phyloP scores from a whole-genome alignment of 768 basidiomycete species.

The Tylopilus felleus region DNA sequence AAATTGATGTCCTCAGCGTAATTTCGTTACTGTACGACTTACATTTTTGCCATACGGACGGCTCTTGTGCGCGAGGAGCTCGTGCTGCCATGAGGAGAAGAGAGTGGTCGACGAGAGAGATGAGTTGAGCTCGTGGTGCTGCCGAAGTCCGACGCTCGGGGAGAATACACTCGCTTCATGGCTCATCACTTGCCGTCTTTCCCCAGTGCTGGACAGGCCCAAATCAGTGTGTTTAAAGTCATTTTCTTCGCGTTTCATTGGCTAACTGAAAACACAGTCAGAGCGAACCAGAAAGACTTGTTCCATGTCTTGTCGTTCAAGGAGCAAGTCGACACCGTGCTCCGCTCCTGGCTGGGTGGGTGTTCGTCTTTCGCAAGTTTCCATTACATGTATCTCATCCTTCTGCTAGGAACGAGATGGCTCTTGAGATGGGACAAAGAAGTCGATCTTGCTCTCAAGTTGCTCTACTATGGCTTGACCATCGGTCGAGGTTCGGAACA shows the following conservation, averaged over 20 bases:
- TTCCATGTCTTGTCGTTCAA: slow-evolving; percentile 72
- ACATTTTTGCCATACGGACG: slow-evolving; percentile 78
- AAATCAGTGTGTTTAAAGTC: slow-evolving; percentile 64
- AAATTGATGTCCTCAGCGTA: background rate
- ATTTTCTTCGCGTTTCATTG: background rate
- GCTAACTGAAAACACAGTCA: slow-evolving; percentile 47
- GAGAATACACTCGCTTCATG: slow-evolving; percentile 2
- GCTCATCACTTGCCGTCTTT: slow-evolving; percentile 44
- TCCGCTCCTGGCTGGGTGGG: slow-evolving; percentile 76
- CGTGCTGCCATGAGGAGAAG: slow-evolving; percentile 27
- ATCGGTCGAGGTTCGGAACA: slow-evolving; percentile 60
- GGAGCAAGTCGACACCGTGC: slow-evolving; percentile 70
- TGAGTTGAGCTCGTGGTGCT: background rate
- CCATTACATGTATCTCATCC: slow-evolving; percentile 9
- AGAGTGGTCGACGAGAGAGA: background rate
- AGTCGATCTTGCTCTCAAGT: slow-evolving; percentile 62
- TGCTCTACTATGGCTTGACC: slow-evolving; percentile 72
- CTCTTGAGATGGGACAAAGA: slow-evolving; percentile 79
- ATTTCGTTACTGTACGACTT: slow-evolving; percentile 22
- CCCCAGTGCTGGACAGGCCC: slow-evolving; percentile 78
- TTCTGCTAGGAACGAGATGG: slow-evolving; percentile 69
- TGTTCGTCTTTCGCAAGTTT: slow-evolving; percentile 1
- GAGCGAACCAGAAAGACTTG: slow-evolving; percentile 81
- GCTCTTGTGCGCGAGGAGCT: slow-evolving; percentile 43
- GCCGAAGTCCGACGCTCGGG: slow-evolving; percentile 1